Evolutionary conservation across 495 filamentous ascomycete species (phyloP), one percentile per base, ranked within the genome.

Genomic region (Xylaria scruposa): DNA sequence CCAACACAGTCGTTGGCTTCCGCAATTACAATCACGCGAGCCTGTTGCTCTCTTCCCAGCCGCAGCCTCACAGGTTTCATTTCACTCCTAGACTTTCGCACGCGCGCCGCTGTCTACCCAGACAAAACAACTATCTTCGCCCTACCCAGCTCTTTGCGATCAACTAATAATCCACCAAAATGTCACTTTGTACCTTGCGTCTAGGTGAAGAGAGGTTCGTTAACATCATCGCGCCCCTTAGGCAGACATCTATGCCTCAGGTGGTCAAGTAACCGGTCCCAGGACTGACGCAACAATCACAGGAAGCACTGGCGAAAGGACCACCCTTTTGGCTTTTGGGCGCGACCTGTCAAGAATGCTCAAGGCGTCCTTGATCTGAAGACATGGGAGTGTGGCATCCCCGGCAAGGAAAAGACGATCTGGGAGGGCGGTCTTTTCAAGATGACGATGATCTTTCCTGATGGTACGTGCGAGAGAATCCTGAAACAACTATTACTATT

Each of bases 361-460:
- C 87, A 93, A 69, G 95, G 94, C 24, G 90, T 93, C 0, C 85
- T 98, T 36, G 97, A 99, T 77, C 81, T 99, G 59, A 98, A 98
- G 88, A 86, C 89, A 54, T 99, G 96, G 96, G 94, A 97, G 72
- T 99, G 96, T 75, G 95, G 94, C 33, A 91, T 99, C 36, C 96
- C 96, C 4, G 96, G 97, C 74, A 98, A 97, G 79, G 90, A 96
- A 67, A 94, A 94, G 84, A 98, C 97, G 0, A 86, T 98, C 26
- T 99, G 96, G 96, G 96, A 97, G 77, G 95, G 95, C 40, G 95
- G 97, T 0, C 83, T 98, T 3, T 97, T 98, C 85, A 98, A 98
- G 82, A 83, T 99, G 68, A 92, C 92, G 58, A 90, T 99, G 70
- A 90, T 88, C 17, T 99, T 99, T 78, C 96, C 96, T 0, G 96